A percentile compares a stretch with the other conserved stretches of the same genome.
Evolutionary conservation across 2,329 filamentous ascomycete genomes (phyloP).

Genomic region (Verticillium zaregamsianum): DNA sequence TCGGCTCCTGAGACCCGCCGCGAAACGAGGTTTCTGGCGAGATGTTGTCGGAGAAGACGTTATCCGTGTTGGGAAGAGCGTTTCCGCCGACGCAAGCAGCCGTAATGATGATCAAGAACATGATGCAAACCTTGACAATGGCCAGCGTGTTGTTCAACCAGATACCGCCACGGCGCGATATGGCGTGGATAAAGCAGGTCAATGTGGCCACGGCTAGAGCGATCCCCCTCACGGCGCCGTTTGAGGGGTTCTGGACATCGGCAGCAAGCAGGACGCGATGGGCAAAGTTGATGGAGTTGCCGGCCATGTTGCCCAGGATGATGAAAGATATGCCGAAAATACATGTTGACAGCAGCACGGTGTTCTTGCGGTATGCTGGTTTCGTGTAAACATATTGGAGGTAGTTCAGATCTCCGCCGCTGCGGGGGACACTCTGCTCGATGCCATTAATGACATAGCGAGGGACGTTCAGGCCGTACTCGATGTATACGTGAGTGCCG

Average conservation of each 20-base stretch:
- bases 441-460: conserved; percentile 32
- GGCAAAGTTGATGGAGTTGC: conserved; percentile 44
- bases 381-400: conserved; percentile 39
- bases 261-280: conserved; percentile 33
- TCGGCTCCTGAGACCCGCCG: conserved; percentile 17
- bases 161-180: conserved; percentile 46
- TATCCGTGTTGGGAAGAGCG: conserved; percentile 17
- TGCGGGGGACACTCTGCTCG: conserved; percentile 36
- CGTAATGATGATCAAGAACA: conserved; percentile 36
- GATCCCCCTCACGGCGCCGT: conserved; percentile 37
- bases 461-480: conserved; percentile 43
- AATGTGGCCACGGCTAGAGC: conserved; percentile 38
- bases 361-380: conserved; percentile 27
- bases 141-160: conserved; percentile 47
- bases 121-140: conserved; percentile 41
- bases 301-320: conserved; percentile 41
- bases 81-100: conserved; percentile 23
- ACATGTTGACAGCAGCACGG: conserved; percentile 35
- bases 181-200: conserved; percentile 43
- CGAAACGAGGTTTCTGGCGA: conserved; percentile 18
- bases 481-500: conserved; percentile 34
- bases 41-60: conserved; percentile 22
- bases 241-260: conserved; percentile 18
- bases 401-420: conserved; percentile 44
- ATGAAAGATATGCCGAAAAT: conserved; percentile 42